Evolutionary conservation across 257 asterid genomes (phyloP).

Genomic region (Solanum appendiculatum): DNA sequence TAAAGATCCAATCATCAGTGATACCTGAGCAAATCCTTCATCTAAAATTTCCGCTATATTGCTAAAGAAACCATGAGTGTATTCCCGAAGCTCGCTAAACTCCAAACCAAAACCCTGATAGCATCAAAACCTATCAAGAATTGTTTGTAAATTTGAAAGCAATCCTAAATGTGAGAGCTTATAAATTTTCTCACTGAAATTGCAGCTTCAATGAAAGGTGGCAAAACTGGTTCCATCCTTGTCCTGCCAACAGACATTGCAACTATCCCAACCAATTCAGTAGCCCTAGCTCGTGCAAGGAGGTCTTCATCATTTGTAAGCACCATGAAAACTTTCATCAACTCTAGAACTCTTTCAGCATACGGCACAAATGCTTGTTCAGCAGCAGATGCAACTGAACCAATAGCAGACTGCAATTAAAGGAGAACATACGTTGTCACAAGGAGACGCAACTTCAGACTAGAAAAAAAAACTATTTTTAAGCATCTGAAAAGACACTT

Average conservation of each 20-base stretch:
- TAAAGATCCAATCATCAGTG: constrained; percentile 9
- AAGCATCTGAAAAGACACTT: constrained; percentile 1
- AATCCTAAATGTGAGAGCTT: background rate
- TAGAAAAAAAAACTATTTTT: background rate
- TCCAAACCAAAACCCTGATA: constrained; percentile 87
- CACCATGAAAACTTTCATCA: constrained; percentile 92
- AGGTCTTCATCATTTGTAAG: constrained; percentile 97
- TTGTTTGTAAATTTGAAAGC: background rate
- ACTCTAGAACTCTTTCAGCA: constrained; percentile 92
- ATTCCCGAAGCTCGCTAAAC: constrained; percentile 96
- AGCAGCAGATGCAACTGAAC: constrained; percentile 98
- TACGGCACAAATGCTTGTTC: constrained; percentile 89
- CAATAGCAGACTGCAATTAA: constrained; percentile 84
- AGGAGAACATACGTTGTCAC: constrained; percentile 6
- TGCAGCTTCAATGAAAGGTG: constrained; percentile 89
- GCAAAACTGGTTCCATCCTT: constrained; percentile 83
- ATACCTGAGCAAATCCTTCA: constrained; percentile 86
- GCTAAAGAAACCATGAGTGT: constrained; percentile 98
- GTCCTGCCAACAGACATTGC: constrained; percentile 93
- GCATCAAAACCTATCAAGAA: constrained; percentile 11
- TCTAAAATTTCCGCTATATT: constrained; percentile 80
- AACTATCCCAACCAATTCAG: constrained; percentile 92
- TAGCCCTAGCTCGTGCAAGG: constrained; percentile 94
- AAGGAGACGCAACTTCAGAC: constrained; percentile 3
- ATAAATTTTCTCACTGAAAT: constrained; percentile 48